Percentiles rank a stretch among this genome's conserved stretches.
Conservation (phyloP, 2,329 filamentous ascomycete species). For the Hypoxylon sp. region DNA sequence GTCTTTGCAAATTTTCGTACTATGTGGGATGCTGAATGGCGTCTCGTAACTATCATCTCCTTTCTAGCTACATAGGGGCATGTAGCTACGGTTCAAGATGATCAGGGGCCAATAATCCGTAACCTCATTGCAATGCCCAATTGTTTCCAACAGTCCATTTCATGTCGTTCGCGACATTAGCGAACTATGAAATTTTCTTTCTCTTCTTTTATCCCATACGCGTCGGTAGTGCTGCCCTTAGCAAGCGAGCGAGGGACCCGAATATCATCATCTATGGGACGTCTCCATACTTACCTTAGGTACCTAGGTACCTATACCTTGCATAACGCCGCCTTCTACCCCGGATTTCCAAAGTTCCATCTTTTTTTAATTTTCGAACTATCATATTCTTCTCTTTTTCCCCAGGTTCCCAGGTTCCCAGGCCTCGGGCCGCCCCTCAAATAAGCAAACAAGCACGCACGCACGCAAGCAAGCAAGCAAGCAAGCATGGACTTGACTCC, state of each 20-base stretch:
- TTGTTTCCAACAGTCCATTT: neutral
- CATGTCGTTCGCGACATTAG: neutral
- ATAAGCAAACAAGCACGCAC: too few relatives aligned
- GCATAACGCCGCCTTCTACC: neutral
- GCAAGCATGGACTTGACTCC: neutral
- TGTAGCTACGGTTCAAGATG: neutral
- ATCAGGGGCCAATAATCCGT: neutral
- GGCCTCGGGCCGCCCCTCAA: too few relatives aligned
- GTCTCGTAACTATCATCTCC: neutral
- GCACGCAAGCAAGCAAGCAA: too few relatives aligned
- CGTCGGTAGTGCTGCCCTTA: constrained; percentile 11
- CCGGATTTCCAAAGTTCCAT: neutral
- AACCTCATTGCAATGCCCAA: neutral
- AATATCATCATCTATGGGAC: neutral
- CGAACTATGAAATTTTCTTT: neutral
- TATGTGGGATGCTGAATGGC: too few relatives aligned
- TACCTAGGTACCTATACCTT: neutral
- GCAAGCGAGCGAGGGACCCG: constrained; percentile 2
- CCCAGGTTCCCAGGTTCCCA: neutral
- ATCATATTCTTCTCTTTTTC: neutral
- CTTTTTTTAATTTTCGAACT: too few relatives aligned
- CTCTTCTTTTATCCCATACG: neutral
- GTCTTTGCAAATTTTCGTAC: neutral
- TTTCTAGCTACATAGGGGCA: neutral
- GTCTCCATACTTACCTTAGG: neutral